Percentiles rank a stretch among this genome's conserved stretches.
Conservation (phyloP, 2,329 filamentous ascomycete species). For the Mycosphaerella arachidis region DNA sequence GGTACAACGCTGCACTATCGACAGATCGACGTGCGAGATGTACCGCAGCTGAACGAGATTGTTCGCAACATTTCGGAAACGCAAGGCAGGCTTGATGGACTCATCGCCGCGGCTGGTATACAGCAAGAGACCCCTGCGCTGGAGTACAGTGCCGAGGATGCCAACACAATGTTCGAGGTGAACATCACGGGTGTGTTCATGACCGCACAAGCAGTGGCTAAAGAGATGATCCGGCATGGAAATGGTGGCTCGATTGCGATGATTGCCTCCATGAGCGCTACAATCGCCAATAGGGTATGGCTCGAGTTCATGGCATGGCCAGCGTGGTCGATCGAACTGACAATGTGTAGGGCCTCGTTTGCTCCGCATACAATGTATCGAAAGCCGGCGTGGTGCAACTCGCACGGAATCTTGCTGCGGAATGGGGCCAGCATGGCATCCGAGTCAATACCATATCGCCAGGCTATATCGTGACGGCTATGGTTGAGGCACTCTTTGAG, state of each 20-base stretch:
- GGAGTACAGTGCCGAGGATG: slow-evolving; percentile 64
- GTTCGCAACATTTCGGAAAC: slow-evolving; percentile 64
- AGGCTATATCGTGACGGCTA: slow-evolving; percentile 74
- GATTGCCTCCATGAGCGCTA: slow-evolving; percentile 61
- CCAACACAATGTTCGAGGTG: slow-evolving; percentile 58
- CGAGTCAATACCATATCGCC: slow-evolving; percentile 75
- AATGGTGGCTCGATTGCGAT: slow-evolving; percentile 58
- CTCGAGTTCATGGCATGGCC: not conserved
- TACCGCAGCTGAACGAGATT: slow-evolving; percentile 60
- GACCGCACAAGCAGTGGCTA: slow-evolving; percentile 59
- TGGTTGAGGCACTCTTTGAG: slow-evolving; percentile 77
- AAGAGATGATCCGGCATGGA: slow-evolving; percentile 59
- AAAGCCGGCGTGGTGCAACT: slow-evolving; percentile 72
- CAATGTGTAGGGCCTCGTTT: slow-evolving; percentile 56
- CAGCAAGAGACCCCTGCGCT: slow-evolving; percentile 80
- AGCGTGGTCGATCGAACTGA: slow-evolving; percentile 4
- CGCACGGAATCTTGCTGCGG: slow-evolving; percentile 63
- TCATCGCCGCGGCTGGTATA: slow-evolving; percentile 70
- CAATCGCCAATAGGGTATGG: slow-evolving; percentile 59
- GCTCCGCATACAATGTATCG: slow-evolving; percentile 68
- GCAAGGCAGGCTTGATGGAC: slow-evolving; percentile 70
- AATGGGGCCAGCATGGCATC: slow-evolving; percentile 70
- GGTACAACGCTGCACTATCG: slow-evolving; percentile 65
- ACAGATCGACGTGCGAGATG: slow-evolving; percentile 74
- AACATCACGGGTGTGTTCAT: slow-evolving; percentile 58